phyloP scores from a whole-genome alignment of 2,329 filamentous ascomycete species.

The Penicillium decumbens region DNA sequence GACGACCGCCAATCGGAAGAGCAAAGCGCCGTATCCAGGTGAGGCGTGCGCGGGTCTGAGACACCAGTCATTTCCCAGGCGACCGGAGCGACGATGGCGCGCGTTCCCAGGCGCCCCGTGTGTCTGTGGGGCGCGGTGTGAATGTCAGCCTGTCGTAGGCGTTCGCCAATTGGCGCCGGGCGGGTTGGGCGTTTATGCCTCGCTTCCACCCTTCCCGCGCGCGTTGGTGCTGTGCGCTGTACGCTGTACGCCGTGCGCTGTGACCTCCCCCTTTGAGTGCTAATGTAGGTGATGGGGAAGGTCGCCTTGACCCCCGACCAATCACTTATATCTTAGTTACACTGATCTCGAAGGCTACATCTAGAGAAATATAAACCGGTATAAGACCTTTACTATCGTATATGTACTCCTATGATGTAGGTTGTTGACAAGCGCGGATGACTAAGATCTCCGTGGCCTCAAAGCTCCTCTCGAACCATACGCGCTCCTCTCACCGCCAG shows the following conservation, averaged over 20 bases:
- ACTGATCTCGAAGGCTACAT: not conserved
- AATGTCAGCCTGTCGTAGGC: not conserved
- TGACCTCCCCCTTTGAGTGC: not conserved
- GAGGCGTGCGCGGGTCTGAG: slow-evolving; percentile 27
- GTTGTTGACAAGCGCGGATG: slow-evolving; percentile 6
- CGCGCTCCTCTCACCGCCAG: slow-evolving; percentile 20
- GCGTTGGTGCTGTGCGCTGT: not conserved
- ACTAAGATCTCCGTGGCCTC: slow-evolving; percentile 9
- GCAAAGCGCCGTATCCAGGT: slow-evolving; percentile 18
- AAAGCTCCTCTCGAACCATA: slow-evolving; percentile 2
- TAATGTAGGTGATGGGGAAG: too few species aligned
- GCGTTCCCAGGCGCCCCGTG: slow-evolving; percentile 31
- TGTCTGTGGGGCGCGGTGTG: slow-evolving; percentile 10
- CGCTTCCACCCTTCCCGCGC: slow-evolving; percentile 9
- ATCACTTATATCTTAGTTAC: too few species aligned
- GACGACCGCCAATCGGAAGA: slow-evolving; percentile 23
- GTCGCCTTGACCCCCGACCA: too few species aligned
- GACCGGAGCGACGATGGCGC: slow-evolving; percentile 23
- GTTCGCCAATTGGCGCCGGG: slow-evolving; percentile 11
- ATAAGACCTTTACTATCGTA: too few species aligned
- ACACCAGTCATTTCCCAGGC: slow-evolving; percentile 22
- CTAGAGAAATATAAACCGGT: too few species aligned
- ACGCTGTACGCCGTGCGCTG: not conserved
- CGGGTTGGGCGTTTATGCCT: slow-evolving; percentile 19
- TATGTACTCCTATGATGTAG: not conserved